A percentile compares a stretch with the other conserved stretches of the same genome.
Conservation (phyloP, 1,139 yeast species). For the Geotrichum histeridarum region DNA sequence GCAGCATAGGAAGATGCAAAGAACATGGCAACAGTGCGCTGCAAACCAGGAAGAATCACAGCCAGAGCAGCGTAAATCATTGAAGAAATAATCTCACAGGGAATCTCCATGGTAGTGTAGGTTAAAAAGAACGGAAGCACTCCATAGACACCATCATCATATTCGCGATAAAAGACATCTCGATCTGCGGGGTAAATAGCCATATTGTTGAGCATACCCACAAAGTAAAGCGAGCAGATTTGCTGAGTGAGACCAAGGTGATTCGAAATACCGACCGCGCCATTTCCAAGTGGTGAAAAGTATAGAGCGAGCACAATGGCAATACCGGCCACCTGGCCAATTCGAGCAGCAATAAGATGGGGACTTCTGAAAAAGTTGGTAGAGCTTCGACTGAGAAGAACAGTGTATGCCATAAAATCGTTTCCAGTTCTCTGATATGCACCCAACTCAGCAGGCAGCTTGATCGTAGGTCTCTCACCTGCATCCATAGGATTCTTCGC, state of each 20-base stretch:
- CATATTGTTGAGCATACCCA: constrained; percentile 73
- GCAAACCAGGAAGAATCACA: constrained; percentile 68
- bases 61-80: constrained; percentile 55
- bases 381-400: constrained; percentile 44
- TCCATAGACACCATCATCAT: constrained; percentile 67
- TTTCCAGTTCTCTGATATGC: constrained; percentile 31
- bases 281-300: constrained; percentile 62
- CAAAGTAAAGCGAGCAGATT: constrained; percentile 64
- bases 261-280: constrained; percentile 56
- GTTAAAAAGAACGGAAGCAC: constrained; percentile 59
- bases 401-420: constrained; percentile 39
- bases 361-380: constrained; percentile 55
- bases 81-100: constrained; percentile 61
- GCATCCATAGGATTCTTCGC: background rate
- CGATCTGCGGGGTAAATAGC: constrained; percentile 71
- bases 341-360: constrained; percentile 60
- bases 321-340: constrained; percentile 61
- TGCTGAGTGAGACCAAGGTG: constrained; percentile 75
- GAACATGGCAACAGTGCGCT: constrained; percentile 62
- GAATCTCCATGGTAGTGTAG: constrained; percentile 66
- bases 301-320: constrained; percentile 63
- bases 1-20: constrained; percentile 59
- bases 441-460: constrained; percentile 21
- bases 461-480: background rate
- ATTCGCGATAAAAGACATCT: constrained; percentile 72